Base-by-base conservation (phyloP, 169 alveolate genomes). In the Cryptosporidium felis region DNA sequence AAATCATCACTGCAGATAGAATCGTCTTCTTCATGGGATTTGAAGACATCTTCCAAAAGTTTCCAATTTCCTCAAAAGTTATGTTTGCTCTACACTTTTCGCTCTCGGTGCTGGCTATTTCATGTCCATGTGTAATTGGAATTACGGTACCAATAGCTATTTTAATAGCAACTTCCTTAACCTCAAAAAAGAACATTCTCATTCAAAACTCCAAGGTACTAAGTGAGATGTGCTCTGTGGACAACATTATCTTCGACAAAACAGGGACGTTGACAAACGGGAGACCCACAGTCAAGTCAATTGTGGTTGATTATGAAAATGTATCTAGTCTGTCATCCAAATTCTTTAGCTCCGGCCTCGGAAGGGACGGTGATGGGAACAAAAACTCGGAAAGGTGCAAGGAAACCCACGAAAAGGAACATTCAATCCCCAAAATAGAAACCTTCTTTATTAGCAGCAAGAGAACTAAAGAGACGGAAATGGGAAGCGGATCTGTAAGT, bases 211-310 rank as follows among this genome's bases (percentile, higher is more conserved):
- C 59, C 4, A 23, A 74, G 51, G 34, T 74, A 1, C 38, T 74
- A 10, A 56, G 56, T 56, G 30, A 36, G 8, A 74, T 74, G 26
- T 40, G 65, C 16, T 36, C 16, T 40, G 38, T 74, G 1, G 67
- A 74, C 6, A 32, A 49, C 56, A 34, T 53, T 10, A 56, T 74
- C 10, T 74, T 74, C 40, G 85, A 74, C 38, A 74, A 74, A 18
- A 74, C 85, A 18, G 85, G 85, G 1, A 74, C 85, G 21, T 45
- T 74, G 6, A 74, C 85, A 30, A 74, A 74, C 42, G 85, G 85
- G 23, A 74, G 61, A 38, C 74, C 85, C n/a, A 26, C 56, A 1
- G 74, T 74, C 3, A 74, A 53, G 41, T 74, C 85, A 10, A 53
- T 49, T 32, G 40, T 49, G 21, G 16, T 74, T 9, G 40, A 74